phyloP scores from a whole-genome alignment of 2,329 filamentous ascomycete species.

The Colletotrichum sp. region DNA sequence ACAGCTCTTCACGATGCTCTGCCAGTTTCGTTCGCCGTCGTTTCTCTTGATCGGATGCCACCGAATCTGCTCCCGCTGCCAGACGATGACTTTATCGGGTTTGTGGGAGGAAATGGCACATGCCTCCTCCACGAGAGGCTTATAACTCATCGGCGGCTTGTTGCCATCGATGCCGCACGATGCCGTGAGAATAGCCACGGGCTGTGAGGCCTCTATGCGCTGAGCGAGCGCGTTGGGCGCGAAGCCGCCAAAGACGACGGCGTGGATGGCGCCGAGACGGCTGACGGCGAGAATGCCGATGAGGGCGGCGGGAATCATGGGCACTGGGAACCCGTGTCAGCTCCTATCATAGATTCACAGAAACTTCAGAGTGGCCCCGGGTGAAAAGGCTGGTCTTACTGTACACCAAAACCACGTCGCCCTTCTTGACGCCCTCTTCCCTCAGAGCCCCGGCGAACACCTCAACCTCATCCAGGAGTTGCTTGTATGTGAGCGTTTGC shows the following conservation, averaged over 20 bases:
- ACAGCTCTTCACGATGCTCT: conserved; percentile 75
- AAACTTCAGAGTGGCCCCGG: neutral
- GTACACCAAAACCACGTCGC: conserved; percentile 89
- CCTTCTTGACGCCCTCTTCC: conserved; percentile 81
- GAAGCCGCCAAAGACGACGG: conserved; percentile 94
- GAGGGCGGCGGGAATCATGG: conserved; percentile 91
- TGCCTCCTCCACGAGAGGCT: conserved; percentile 77
- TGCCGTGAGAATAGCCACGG: conserved; percentile 81
- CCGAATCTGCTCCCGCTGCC: conserved; percentile 79
- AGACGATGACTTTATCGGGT: conserved; percentile 76
- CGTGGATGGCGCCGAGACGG: conserved; percentile 85
- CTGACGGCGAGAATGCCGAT: conserved; percentile 84
- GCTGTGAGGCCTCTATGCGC: conserved; percentile 82
- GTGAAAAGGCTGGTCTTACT: conserved; percentile 57
- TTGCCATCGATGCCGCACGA: conserved; percentile 90
- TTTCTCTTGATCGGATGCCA: conserved; percentile 75
- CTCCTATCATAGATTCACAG: neutral
- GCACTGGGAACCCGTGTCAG: conserved; percentile 64
- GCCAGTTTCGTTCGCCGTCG: conserved; percentile 81
- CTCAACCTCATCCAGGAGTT: conserved; percentile 81
- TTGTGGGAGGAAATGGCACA: conserved; percentile 72
- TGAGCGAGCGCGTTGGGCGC: conserved; percentile 82
- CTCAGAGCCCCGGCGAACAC: conserved; percentile 80
- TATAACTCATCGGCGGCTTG: conserved; percentile 81
- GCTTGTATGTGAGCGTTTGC: conserved; percentile 74